Evolutionary conservation across 805 yeast species (phyloP).

Genomic region (Wickerhamomyces bovis): DNA sequence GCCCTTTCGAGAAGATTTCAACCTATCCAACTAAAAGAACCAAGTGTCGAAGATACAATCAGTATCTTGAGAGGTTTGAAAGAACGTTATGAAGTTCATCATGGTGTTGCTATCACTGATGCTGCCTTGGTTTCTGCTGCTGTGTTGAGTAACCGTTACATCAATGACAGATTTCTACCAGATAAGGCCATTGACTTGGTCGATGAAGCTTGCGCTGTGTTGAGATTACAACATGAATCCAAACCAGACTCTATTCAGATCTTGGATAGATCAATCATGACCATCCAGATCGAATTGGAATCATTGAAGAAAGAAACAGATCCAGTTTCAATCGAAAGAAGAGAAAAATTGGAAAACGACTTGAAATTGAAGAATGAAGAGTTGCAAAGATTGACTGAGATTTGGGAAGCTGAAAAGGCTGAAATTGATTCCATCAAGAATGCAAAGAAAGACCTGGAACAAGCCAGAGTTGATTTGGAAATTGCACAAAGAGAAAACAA

Average conservation of each 20-base stretch:
- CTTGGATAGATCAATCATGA: slow-evolving; percentile 84
- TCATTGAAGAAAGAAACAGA: slow-evolving; percentile 92
- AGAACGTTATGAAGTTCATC: slow-evolving; percentile 94
- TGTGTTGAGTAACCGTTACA: slow-evolving; percentile 79
- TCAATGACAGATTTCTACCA: slow-evolving; percentile 86
- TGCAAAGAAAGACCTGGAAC: slow-evolving; percentile 79
- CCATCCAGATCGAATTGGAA: slow-evolving; percentile 91
- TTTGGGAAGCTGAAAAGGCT: slow-evolving; percentile 81
- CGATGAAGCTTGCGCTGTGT: slow-evolving; percentile 95
- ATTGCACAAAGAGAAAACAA: slow-evolving; percentile 78
- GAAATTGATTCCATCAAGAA: slow-evolving; percentile 72
- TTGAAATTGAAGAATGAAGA: slow-evolving; percentile 60
- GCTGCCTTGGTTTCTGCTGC: slow-evolving; percentile 94
- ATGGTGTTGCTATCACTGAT: slow-evolving; percentile 92
- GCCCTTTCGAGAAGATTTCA: slow-evolving; percentile 94
- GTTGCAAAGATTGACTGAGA: slow-evolving; percentile 60
- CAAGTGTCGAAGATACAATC: slow-evolving; percentile 84
- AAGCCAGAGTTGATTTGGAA: slow-evolving; percentile 78
- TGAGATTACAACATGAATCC: slow-evolving; percentile 92
- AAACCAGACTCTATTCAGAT: slow-evolving; percentile 93
- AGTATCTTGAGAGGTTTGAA: slow-evolving; percentile 89
- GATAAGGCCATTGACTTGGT: slow-evolving; percentile 96
- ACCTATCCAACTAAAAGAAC: slow-evolving; percentile 80
- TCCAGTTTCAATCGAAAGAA: slow-evolving; percentile 72
- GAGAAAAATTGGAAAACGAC: slow-evolving; percentile 64